Evolutionary conservation across 768 basidiomycete species (phyloP).

Genomic region (Mycena indigotica): DNA sequence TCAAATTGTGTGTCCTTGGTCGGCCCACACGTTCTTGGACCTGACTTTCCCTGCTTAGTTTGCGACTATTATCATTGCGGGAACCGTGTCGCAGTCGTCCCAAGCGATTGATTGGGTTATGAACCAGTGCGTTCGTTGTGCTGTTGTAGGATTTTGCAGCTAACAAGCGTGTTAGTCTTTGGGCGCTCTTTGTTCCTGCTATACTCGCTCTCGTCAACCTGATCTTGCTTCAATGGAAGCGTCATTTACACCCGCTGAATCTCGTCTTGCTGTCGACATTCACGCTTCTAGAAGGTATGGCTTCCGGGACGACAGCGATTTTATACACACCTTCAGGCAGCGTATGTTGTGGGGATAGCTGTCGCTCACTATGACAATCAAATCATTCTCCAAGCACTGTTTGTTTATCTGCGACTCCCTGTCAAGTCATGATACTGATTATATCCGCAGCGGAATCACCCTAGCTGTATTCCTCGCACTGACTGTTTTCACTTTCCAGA

Average conservation of each 20-base stretch:
- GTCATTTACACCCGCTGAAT: conserved; percentile 90
- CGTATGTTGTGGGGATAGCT: conserved; percentile 82
- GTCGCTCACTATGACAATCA: conserved; percentile 71
- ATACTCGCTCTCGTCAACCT: conserved; percentile 79
- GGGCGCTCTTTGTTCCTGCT: conserved; percentile 79
- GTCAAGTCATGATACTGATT: no score
- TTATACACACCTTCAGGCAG: conserved; percentile 25
- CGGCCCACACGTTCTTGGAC: neutral
- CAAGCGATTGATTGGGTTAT: conserved; percentile 69
- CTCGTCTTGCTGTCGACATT: conserved; percentile 82
- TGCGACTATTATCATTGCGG: conserved; percentile 75
- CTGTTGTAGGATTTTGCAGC: neutral
- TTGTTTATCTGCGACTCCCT: conserved; percentile 30
- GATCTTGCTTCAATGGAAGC: conserved; percentile 85
- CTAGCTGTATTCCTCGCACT: conserved; percentile 90
- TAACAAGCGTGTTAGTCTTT: conserved; percentile 48
- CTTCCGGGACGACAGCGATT: neutral
- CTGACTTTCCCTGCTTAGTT: conserved; percentile 40
- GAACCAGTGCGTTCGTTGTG: conserved; percentile 51
- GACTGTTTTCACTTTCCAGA: conserved; percentile 92
- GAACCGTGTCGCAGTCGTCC: conserved; percentile 64
- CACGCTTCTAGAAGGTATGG: conserved; percentile 70
- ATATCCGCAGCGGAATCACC: conserved; percentile 67
- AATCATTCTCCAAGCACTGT: conserved; percentile 89
- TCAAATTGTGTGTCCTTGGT: conserved; percentile 59